phyloP scores from a whole-genome alignment of 176 grass and related monocot species.

The Avena insularis region DNA sequence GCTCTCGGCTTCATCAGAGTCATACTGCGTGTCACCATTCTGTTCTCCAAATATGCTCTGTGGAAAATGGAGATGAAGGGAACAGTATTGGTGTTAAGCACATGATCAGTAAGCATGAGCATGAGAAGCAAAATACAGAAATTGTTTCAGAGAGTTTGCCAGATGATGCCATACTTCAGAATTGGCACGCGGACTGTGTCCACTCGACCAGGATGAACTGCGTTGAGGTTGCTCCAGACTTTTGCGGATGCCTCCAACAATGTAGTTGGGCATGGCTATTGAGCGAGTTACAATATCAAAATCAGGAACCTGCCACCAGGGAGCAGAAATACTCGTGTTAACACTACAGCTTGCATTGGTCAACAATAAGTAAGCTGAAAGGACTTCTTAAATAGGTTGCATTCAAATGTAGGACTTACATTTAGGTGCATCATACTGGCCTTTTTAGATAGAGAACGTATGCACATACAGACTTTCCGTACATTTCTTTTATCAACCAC shows the following conservation, averaged over 20 bases:
- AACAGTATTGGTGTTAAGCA: constrained; percentile 26
- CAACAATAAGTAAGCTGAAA: not conserved
- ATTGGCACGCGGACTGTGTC: constrained; percentile 44
- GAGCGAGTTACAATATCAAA: constrained; percentile 91
- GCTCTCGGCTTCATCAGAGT: constrained; percentile 96
- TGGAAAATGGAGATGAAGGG: constrained; percentile 21
- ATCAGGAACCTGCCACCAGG: constrained; percentile 72
- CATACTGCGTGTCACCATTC: constrained; percentile 54
- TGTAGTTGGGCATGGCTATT: constrained; percentile 88
- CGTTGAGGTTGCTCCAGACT: constrained; percentile 70
- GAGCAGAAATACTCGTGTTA: constrained; percentile 22
- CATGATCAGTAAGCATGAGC: not conserved
- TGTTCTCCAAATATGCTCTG: constrained; percentile 52
- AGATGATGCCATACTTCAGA: constrained; percentile 48
- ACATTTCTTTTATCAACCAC: constrained; percentile 90
- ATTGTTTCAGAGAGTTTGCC: constrained; percentile 46
- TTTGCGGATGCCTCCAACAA: constrained; percentile 84
- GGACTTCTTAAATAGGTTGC: constrained; percentile 18
- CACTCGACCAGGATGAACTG: constrained; percentile 69
- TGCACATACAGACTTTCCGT: constrained; percentile 88
- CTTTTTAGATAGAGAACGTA: constrained; percentile 83
- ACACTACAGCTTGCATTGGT: not conserved
- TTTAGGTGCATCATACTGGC: constrained; percentile 51
- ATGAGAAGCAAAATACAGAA: not conserved
- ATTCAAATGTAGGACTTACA: constrained; percentile 59